These are phyloP conservation scores for Penicillium aurantiogriseum DNA, from an alignment of 2,329 filamentous ascomycete genomes.

Conservation along the genomic window DNA sequence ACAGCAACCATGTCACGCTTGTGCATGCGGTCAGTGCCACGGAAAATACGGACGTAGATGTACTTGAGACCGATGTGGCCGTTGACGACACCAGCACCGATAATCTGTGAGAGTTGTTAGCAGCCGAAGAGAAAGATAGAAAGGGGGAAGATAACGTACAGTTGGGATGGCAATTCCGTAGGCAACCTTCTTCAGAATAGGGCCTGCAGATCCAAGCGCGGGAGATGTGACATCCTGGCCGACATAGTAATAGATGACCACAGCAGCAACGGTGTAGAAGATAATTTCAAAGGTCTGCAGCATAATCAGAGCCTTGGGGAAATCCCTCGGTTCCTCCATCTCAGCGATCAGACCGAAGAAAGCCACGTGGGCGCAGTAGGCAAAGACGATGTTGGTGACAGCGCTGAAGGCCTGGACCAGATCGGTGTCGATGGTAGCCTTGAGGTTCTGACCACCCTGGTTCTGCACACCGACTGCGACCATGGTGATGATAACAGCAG, in stretches of 20 bases:
- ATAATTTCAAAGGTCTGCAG: conserved; percentile 59
- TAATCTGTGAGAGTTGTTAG: conserved; percentile 45
- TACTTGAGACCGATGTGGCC: conserved; percentile 65
- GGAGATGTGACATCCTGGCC: conserved; percentile 62
- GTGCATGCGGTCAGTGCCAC: conserved; percentile 54
- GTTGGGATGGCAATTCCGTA: conserved; percentile 69
- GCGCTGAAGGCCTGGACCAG: conserved; percentile 59
- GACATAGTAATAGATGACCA: conserved; percentile 68
- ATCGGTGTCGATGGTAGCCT: conserved; percentile 41
- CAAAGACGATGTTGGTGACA: conserved; percentile 69
- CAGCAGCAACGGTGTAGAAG: conserved; percentile 64
- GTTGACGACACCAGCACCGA: conserved; percentile 69
- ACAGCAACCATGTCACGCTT: conserved; percentile 51
- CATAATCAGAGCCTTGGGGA: conserved; percentile 60
- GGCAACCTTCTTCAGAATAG: conserved; percentile 59
- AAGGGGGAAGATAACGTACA: conserved; percentile 19
- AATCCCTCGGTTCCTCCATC: conserved; percentile 60
- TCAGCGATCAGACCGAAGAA: conserved; percentile 67
- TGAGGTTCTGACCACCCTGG: conserved; percentile 38
- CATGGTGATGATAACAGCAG: conserved; percentile 67
- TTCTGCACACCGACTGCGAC: conserved; percentile 59
- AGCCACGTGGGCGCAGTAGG: conserved; percentile 67
- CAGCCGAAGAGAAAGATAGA: background rate
- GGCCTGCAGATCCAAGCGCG: conserved; percentile 62
- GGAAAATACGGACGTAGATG: conserved; percentile 63